Conservation (phyloP, 352 stramenopile species). For the Phytophthora ramorum region DNA sequence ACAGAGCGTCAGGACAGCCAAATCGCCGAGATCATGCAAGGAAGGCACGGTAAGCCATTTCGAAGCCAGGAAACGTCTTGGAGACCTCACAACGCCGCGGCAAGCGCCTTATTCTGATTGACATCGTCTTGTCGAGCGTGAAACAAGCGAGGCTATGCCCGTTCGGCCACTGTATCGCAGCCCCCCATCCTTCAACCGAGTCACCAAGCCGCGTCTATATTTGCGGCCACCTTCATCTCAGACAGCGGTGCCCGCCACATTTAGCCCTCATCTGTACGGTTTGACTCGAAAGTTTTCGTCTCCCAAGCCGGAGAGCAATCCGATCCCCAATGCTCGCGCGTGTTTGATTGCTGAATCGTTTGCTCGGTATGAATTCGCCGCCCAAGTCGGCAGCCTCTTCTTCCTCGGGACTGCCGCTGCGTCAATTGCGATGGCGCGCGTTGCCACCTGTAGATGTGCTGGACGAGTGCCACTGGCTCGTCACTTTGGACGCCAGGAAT, state of each 20-base stretch:
- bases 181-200: constrained; percentile 27
- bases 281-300: constrained; percentile 10
- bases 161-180: constrained; percentile 16
- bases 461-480: constrained; percentile 52
- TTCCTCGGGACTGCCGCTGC: constrained; percentile 26
- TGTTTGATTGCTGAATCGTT: constrained; percentile 24
- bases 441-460: constrained; percentile 48
- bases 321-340: constrained; percentile 18
- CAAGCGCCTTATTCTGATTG: constrained; percentile 12
- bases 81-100: constrained; percentile 31
- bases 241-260: constrained; percentile 23
- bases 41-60: too few species aligned
- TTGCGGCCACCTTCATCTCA: constrained; percentile 29
- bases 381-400: constrained; percentile 14
- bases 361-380: background rate
- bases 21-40: too few species aligned
- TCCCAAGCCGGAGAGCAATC: background rate
- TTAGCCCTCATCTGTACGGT: constrained; percentile 29
- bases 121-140: constrained; percentile 30
- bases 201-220: constrained; percentile 25
- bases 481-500: constrained; percentile 28
- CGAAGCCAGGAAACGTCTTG: constrained; percentile 12
- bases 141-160: constrained; percentile 27
- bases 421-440: constrained; percentile 43
- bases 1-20: constrained; percentile 31